phyloP scores from a whole-genome alignment of 78 protist species.

The Protostelium mycophagum region DNA sequence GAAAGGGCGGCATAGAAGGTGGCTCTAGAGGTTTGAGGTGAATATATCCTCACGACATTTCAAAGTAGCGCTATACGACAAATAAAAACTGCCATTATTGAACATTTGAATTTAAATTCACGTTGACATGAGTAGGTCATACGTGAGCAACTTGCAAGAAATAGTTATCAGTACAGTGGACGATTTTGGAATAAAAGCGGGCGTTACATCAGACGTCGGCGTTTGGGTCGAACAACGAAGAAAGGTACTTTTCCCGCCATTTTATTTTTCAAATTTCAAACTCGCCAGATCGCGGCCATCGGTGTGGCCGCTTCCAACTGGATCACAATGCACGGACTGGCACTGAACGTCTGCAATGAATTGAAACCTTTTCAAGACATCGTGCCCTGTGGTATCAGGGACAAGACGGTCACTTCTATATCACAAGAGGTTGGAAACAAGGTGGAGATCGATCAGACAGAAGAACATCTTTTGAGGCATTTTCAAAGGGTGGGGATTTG shows the following conservation, averaged over 20 bases:
- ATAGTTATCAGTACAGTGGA: not conserved
- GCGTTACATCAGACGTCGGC: not conserved
- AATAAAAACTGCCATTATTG: no score
- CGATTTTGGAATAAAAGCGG: not conserved
- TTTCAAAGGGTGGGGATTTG: not conserved
- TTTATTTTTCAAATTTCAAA: not conserved
- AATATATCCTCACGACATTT: no score
- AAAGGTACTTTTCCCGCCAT: not conserved
- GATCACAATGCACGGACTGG: not conserved
- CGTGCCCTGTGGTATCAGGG: not conserved
- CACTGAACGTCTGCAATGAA: not conserved
- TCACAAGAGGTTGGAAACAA: not conserved
- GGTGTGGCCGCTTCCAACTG: not conserved
- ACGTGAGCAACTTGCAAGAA: not conserved
- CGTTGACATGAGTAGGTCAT: not conserved
- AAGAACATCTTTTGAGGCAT: not conserved
- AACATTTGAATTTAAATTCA: not conserved
- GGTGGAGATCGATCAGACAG: not conserved
- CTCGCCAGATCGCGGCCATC: not conserved
- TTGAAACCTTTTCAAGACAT: not conserved
- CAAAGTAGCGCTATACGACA: no score
- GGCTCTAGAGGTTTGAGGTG: not conserved
- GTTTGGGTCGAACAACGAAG: not conserved
- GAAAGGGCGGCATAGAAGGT: not conserved
- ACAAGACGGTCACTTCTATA: not conserved